Base-by-base conservation (phyloP, 306 rosid species). In the Pueraria montana region DNA sequence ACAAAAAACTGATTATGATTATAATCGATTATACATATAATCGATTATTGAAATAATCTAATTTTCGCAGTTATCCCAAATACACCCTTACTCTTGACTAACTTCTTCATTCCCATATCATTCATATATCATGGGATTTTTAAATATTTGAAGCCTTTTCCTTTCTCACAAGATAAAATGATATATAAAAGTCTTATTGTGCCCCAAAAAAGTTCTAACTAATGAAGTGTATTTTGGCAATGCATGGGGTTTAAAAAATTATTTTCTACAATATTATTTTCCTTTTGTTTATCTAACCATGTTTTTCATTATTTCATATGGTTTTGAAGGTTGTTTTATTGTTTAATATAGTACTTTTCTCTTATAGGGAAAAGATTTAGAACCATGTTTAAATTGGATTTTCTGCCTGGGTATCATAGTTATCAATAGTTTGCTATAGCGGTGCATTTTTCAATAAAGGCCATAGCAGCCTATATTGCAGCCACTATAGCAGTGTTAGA, bases 331-430 rank as follows among this genome's bases (percentile, higher is more conserved):
- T 53, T 66, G 66, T 43, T 56, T 18, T 65, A 52, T 32, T 76
- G 21, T 21, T 68, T 23, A 23, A 43, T 55, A 46, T n/a, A 69
- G 23, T 43, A 43, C 45, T 56, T 56, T 12, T 36, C 18, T 66
- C 75, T 32, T 34, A 34, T 40, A 32, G 48, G 27, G 20, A 16
- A 17, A 49, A 17, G 14, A 10, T 48, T 48, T 27, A 3, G 53
- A 43, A 43, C 72, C 26, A 14, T n/a, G 4, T 59, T 69, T 77
- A 58, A 58, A 49, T 69, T 46, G 18, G 42, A n/a, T 64, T 64
- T 36, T 40, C 46, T 82, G 69, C 20, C 9, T 59, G 5, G 13
- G 32, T 20, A 2, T 58, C 34, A 58, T 58, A 59, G 38, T 23
- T 59, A 58, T 24, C 34, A 24, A 12, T 12, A 24, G 18, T 59